Percentiles rank a stretch among this genome's conserved stretches.
Conservation (phyloP, 305 asterid species). For the Caryopteris hybrid region DNA sequence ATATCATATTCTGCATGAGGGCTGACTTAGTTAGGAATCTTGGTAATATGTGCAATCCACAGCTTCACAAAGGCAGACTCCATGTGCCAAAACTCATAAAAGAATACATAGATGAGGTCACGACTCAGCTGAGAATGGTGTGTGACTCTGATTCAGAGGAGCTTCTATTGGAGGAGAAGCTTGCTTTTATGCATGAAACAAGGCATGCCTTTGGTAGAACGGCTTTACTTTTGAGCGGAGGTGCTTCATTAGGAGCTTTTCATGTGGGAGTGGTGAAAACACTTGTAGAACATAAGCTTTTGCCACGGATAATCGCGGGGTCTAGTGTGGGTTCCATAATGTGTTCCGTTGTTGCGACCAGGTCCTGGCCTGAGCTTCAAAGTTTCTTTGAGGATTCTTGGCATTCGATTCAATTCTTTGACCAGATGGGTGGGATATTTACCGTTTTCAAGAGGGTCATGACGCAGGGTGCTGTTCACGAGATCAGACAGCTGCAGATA, state of each 20-base stretch:
- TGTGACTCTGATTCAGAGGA: slow-evolving; percentile 85
- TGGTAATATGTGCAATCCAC: slow-evolving; percentile 94
- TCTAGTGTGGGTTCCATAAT: slow-evolving; percentile 93
- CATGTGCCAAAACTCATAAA: slow-evolving; percentile 83
- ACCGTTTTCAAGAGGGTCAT: slow-evolving; percentile 64
- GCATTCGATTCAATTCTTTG: slow-evolving; percentile 82
- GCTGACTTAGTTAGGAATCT: slow-evolving; percentile 86
- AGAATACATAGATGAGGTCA: slow-evolving; percentile 88
- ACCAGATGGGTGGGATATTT: slow-evolving; percentile 77
- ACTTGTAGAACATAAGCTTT: slow-evolving; percentile 75
- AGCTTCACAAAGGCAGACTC: slow-evolving; percentile 87
- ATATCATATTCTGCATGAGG: slow-evolving; percentile 82
- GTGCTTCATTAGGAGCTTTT: slow-evolving; percentile 90
- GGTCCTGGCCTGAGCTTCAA: slow-evolving; percentile 95
- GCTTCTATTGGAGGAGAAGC: slow-evolving; percentile 84
- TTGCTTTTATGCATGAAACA: slow-evolving; percentile 91
- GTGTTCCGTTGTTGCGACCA: slow-evolving; percentile 80
- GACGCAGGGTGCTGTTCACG: slow-evolving; percentile 87
- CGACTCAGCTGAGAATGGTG: slow-evolving; percentile 83
- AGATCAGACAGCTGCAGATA: slow-evolving; percentile 74
- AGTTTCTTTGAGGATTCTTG: slow-evolving; percentile 90
- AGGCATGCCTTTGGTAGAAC: slow-evolving; percentile 95
- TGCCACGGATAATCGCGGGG: slow-evolving; percentile 90
- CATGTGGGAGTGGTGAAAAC: slow-evolving; percentile 91
- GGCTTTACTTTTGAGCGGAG: slow-evolving; percentile 90